phyloP scores from a whole-genome alignment of 192 early-diverging fungal genomes.

The Entomortierella parvispora region DNA sequence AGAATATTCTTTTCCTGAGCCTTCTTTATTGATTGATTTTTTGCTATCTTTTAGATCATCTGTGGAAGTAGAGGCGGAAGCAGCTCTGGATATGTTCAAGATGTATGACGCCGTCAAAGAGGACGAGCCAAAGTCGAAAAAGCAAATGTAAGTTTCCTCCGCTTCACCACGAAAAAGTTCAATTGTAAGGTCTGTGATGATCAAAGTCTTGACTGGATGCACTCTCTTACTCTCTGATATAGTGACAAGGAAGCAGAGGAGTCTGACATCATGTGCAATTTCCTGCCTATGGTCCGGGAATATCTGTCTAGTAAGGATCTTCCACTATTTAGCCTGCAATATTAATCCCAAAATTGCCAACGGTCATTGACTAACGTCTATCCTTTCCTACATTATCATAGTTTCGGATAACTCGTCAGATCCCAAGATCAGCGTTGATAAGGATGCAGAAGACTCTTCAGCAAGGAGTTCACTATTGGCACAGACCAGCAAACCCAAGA shows the following conservation, averaged over 20 bases:
- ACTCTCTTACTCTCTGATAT: not conserved
- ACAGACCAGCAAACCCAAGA: not conserved
- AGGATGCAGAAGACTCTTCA: not conserved
- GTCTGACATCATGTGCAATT: conserved; percentile 64
- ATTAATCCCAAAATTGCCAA: no score
- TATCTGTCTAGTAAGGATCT: conserved; percentile 64
- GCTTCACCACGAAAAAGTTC: not conserved
- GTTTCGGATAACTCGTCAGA: conserved; percentile 15
- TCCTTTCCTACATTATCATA: conserved; percentile 1
- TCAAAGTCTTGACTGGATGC: not conserved
- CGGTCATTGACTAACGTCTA: no score
- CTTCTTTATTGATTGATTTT: not conserved
- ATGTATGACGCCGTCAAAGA: conserved; percentile 78
- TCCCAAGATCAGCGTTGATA: conserved; percentile 21
- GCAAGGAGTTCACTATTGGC: not conserved
- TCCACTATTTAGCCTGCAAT: no score
- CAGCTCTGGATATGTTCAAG: conserved; percentile 57
- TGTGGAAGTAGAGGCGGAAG: conserved; percentile 50
- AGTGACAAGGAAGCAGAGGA: conserved; percentile 54
- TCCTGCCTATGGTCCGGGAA: conserved; percentile 77
- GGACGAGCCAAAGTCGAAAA: conserved; percentile 51
- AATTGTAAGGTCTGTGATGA: not conserved
- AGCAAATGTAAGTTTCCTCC: conserved; percentile 41
- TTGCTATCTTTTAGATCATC: conserved; percentile 17
- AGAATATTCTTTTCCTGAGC: not conserved